phyloP scores from a whole-genome alignment of 768 basidiomycete species.

The Udeniomyces megalosporus region DNA sequence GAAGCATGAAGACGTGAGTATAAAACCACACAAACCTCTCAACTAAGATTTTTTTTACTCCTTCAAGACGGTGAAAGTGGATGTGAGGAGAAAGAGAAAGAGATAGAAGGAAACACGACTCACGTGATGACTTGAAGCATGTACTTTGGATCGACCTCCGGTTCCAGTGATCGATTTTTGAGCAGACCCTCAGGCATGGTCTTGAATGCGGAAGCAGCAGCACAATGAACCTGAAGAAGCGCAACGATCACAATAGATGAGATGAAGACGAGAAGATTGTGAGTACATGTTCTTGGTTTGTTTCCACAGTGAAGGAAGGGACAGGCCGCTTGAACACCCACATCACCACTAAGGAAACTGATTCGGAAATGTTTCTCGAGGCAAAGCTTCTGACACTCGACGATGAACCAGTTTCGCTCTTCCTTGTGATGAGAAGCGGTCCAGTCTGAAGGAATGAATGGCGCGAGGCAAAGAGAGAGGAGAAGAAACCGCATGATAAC shows the following conservation, averaged over 20 bases:
- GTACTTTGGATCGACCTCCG: constrained; percentile 56
- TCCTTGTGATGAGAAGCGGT: constrained; percentile 53
- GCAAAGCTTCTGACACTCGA: constrained; percentile 55
- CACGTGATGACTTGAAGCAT: constrained; percentile 56
- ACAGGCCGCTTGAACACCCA: too few relatives aligned
- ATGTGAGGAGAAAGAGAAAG: too few relatives aligned
- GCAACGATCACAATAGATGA: too few relatives aligned
- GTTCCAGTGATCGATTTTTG: constrained; percentile 34
- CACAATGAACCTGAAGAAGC: constrained; percentile 92
- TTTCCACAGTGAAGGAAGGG: too few relatives aligned
- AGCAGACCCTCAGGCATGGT: constrained; percentile 13
- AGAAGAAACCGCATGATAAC: too few relatives aligned
- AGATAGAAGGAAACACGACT: constrained; percentile 15
- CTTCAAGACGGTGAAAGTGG: too few relatives aligned
- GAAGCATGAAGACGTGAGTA: too few relatives aligned
- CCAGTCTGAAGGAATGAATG: constrained; percentile 33
- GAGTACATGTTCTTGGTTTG: too few relatives aligned
- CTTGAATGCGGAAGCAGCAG: constrained; percentile 54
- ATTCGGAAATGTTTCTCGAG: constrained; percentile 48
- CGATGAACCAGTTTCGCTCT: constrained; percentile 41
- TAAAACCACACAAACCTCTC: too few relatives aligned
- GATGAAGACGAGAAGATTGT: too few relatives aligned
- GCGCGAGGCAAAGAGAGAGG: too few relatives aligned
- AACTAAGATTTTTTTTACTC: too few relatives aligned
- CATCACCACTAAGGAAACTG: constrained; percentile 78